These are phyloP conservation scores for Sisymbrium altissimum DNA, from an alignment of 345 rosid species.

Conservation along the genomic window DNA sequence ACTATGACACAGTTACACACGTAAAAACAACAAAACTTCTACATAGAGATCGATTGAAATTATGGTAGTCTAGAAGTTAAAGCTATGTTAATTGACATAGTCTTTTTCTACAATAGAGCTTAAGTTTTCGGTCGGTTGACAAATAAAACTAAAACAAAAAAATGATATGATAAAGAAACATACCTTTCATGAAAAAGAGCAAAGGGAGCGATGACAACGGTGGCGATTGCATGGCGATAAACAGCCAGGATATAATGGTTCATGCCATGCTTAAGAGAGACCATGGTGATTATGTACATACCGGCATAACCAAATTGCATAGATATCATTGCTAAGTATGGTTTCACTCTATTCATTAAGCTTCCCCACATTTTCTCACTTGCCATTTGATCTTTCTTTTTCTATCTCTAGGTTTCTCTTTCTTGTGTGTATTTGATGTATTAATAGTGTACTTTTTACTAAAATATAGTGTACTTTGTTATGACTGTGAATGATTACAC, in stretches of 20 bases:
- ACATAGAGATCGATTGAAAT: too few relatives aligned
- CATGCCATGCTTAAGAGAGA: slow-evolving; percentile 77
- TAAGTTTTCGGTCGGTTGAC: background rate
- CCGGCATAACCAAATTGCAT: slow-evolving; percentile 92
- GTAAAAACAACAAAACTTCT: background rate
- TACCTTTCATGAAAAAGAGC: slow-evolving; percentile 83
- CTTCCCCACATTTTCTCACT: slow-evolving; percentile 33
- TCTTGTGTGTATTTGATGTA: slow-evolving; percentile 14
- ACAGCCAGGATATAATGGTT: slow-evolving; percentile 69
- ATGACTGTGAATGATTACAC: slow-evolving; percentile 25
- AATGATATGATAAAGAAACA: background rate
- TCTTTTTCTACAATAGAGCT: background rate
- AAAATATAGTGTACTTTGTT: too few relatives aligned
- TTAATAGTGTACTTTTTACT: background rate
- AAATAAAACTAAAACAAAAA: background rate
- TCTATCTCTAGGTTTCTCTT: slow-evolving; percentile 11
- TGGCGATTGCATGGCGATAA: slow-evolving; percentile 80
- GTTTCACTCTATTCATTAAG: slow-evolving; percentile 47
- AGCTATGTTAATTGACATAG: too few relatives aligned
- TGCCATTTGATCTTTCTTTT: slow-evolving; percentile 6
- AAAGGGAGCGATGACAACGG: slow-evolving; percentile 68
- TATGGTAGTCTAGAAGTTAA: too few relatives aligned
- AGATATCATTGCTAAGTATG: slow-evolving; percentile 68
- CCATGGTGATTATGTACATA: slow-evolving; percentile 76
- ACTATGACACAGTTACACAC: background rate